Base-by-base conservation (phyloP, 176 grass and related monocot genomes). In the Urochloa ruziziensis region DNA sequence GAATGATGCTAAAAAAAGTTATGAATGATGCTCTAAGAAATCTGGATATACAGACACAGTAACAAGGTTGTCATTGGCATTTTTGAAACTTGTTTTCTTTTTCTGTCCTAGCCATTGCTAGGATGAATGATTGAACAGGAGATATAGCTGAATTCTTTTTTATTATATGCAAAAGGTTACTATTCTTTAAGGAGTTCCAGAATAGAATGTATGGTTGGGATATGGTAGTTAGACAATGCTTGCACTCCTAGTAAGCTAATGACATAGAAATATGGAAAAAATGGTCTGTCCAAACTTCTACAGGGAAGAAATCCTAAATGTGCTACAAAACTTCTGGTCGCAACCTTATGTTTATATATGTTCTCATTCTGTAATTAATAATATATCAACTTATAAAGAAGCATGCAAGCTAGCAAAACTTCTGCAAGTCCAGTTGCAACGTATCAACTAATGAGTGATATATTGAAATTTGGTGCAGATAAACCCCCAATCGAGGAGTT, bases 401-500 rank as follows among this genome's bases (percentile, higher is more conserved):
- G n/a, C 9, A 53, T 64, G 5, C 2, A 17, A 83, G 34, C 32
- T 74, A 62, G 61, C 49, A 80, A 74, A 85, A 70, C 36, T 29
- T 36, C 52, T 3, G 6, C 40, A 29, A 56, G 42, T 71, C 10
- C 8, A 70, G 30, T 42, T 12, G 13, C 3, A 63, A 80, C 79
- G 47, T 13, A 59, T 84, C 28, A 57, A 57, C 57, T 53, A 86
- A 58, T 46, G 35, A 67, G 43, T 78, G 58, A 84, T 73, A 60
- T 80, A 27, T 79, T 82, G 48, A 60, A 62, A 44, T 83, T 86
- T 69, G 40, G 32, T 81, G 37, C 84, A 98, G 96, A 98, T 87
- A 98, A 98, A 83, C 96, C 96, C 6, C 93, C 85, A 69, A 83
- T 98, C 19, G 89, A 91, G 87, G 96, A 98, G 74, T 84, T 98